Evolutionary conservation across 768 basidiomycete genomes (phyloP), one percentile per base, ranked within the genome.

Genomic region (Termitomyces sp.): DNA sequence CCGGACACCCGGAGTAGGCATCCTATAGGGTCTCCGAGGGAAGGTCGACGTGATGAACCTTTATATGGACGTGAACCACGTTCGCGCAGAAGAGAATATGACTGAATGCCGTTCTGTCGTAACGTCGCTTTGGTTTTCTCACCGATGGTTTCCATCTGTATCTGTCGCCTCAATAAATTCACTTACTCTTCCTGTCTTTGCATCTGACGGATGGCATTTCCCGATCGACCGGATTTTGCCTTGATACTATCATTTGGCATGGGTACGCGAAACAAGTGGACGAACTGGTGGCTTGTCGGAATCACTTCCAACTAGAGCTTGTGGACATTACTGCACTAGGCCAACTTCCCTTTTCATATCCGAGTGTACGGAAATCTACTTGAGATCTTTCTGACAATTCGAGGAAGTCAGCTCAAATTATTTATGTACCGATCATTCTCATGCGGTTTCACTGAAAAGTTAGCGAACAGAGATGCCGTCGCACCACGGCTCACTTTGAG

Each of bases 1-100:
- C 51, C 55, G n/a, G 60, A 57, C 39, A 31, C 49, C 55, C 58
- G 54, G 58, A 56, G 55, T 41, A 57, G 58, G 44, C 58, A 34
- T 48, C 53, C 53, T 13, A 55, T 39, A 31, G 54, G 31, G 36
- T 18, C 55, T 37, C 45, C 56, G 36, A 56, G 57, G 29, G 55
- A 51, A 29, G 56, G 55, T 22, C 36, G 54, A 34, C 49, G 56
- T 15, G 33, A 20, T 15, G 49, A 50, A 36, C 9, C 16, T 36
- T 46, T 50, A 16, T 55, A 60, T 33, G 57, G 57, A 37, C 54
- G 55, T 45, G 61, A 59, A 45, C 33, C 52, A 59, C 55, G 49
- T 54, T 48, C 61, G 15, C 51, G 51, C 34, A 57, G 60, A 51
- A 55, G 51, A 36, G 56, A 54, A 34, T 56, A 62, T 37, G 57